Evolutionary conservation across 148 eudicot species (phyloP), one percentile per base, ranked within the genome.

Genomic region (Tetragonia tetragonoides): DNA sequence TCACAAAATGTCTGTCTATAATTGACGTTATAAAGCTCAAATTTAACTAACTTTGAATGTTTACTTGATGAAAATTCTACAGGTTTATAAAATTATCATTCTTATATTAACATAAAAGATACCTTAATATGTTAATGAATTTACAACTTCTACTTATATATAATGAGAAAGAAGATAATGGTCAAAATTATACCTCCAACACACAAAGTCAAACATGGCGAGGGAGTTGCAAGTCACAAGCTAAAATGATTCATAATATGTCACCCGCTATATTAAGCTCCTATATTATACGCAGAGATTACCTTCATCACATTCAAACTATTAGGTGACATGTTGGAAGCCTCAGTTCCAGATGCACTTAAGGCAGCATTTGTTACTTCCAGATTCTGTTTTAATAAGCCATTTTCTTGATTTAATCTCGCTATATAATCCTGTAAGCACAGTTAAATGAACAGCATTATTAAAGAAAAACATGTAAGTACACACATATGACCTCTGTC

Each of bases 341-440:
- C 74, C 68, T 89, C 94, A 41, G 67, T 87, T 84, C 84, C 87
- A 21, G 93, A 76, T 76, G 89, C 80, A 81, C 77, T 86, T 70
- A 84, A 77, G 62, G 90, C 80, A 64, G 89, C 84, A 85, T 74
- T 90, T 74, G 88, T 81, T 10, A 81, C 81, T 67, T 81, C 87
- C 69, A 88, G 81, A 75, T 83, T 95, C 84, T 89, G 86, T 80
- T 88, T 93, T 83, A 95, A 80, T 37, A 86, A 84, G 44, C 86
- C 89, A 86, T 87, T 89, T 89, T 95, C 99, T 81, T 91, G 89
- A 71, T 85, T 77, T 79, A 95, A 74, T 66, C 82, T 87, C 66
- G 74, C 81, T 77, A 95, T 88, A 54, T 84, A 82, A 79, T 93
- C 93, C 99, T 95, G 90, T 59, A 60, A 49, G 12, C 47, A 49